Evolutionary conservation across 345 rosid species (phyloP), one percentile per base, ranked within the genome.

Genomic region (Kernera saxatilis): DNA sequence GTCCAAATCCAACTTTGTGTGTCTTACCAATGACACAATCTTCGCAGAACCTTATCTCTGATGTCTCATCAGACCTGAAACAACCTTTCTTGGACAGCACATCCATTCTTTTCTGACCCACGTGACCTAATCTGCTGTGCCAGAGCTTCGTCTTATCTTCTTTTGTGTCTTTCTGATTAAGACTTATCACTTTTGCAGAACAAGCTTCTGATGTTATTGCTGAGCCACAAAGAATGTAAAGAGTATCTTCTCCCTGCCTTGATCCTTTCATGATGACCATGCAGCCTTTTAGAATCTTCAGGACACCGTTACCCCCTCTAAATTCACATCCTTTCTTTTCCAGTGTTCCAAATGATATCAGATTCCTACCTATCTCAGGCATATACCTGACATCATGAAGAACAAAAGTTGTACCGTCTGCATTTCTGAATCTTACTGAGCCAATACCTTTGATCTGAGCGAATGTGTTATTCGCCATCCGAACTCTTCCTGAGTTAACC

Each of bases 401-500:
- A 0, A 43, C 1, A 15, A 43, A 43, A 0, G 22, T 43, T 0
- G 48, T n/a, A 1, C 2, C 10, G 6, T 43, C 21, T 2, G 21
- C 10, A 17, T 43, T 43, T 0, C 0, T 0, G 2, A 43, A 43
- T 7, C 21, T 39, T 2, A 39, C 10, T 2, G 10, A 6, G 0
- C 19, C 21, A 15, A 17, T 15, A 0, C 21, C 10, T 13, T 39
- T 14, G 0, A 39, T 0, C 0, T 39, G 2, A 0, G 18, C 1
- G 0, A 0, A 1, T 0, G 44, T 3, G 17, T 4, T 14, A 6
- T 43, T 43, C 0, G 48, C 48, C 21, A 17, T 17, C 2, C 3
- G 6, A 0, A 43, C 10, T 6, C 3, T 43, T 0, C 48, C 48
- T 40, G 3, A 5, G 0, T 0, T 0, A 0, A 2, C 0, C 1